phyloP scores from a whole-genome alignment of 2,329 filamentous ascomycete genomes.

The Podosphaera fusca region DNA sequence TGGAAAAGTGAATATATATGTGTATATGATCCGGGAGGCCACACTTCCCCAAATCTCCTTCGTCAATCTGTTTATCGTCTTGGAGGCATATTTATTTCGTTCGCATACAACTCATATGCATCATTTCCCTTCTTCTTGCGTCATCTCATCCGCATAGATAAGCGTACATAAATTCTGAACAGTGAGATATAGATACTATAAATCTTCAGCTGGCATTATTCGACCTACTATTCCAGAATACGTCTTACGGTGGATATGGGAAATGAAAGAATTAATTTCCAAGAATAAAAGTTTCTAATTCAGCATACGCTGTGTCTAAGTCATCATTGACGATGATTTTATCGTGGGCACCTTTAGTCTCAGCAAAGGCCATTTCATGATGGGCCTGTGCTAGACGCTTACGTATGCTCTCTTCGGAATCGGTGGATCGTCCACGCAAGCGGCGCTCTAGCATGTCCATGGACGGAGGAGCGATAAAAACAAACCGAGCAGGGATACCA shows the following conservation, averaged over 20 bases:
- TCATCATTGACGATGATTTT: constrained; percentile 43
- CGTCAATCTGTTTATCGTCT: too few relatives aligned
- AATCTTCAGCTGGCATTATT: too few relatives aligned
- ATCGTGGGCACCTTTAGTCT: constrained; percentile 42
- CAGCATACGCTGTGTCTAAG: constrained; percentile 30
- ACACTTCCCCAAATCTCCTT: too few relatives aligned
- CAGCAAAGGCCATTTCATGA: constrained; percentile 50
- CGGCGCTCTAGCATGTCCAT: constrained; percentile 51
- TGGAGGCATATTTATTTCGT: too few relatives aligned
- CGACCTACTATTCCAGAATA: not conserved
- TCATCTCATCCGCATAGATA: too few relatives aligned
- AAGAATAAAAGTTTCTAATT: constrained; percentile 28
- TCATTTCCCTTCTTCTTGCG: too few relatives aligned
- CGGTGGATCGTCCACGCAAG: constrained; percentile 54
- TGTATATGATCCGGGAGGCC: too few relatives aligned
- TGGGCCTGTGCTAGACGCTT: constrained; percentile 49
- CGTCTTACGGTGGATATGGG: not conserved
- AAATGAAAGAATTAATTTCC: not conserved
- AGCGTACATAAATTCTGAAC: too few relatives aligned
- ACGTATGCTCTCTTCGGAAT: constrained; percentile 46
- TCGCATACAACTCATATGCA: too few relatives aligned
- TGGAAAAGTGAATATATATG: too few relatives aligned
- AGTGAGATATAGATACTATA: too few relatives aligned
- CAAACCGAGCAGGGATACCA: constrained; percentile 49
- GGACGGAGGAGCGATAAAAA: constrained; percentile 67